Base-by-base conservation (phyloP, 371 early-diverging fungal genomes). In the Phascolomyces articulosus region DNA sequence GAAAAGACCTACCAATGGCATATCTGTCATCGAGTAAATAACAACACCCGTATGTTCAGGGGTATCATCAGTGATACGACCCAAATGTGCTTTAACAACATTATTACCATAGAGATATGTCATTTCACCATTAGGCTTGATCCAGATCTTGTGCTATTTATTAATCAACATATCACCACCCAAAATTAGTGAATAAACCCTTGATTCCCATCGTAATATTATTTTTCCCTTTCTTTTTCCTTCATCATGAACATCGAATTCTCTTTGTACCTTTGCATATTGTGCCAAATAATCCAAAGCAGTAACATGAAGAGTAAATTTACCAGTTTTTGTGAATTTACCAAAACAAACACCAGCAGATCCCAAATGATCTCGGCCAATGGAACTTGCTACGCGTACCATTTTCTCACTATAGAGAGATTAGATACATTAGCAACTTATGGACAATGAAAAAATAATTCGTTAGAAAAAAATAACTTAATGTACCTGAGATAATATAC, bases 41-140 rank as follows among this genome's bases (percentile, higher is more conserved):
- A 99, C 90, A 11, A 99, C 98, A 67, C 98, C 98, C 74, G 96
- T 93, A 77, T 99, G 98, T 76, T 97, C 95, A 31, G 98, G 98
- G 15, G 97, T 95, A 78, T 98, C 96, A 65, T 99, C 99, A 4
- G 98, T 94, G 53, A 98, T 94, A 60, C 96, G 87, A 40, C 95
- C 95, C 63, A 99, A 80, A 77, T 99, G 99, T 23, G 98, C 97
- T 82, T 98, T 99, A 63, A 98, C 91, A 31, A 99, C 90, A 76
- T 99, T 95, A 87, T 99, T 99, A 34, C 99, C 99, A 76, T 99
- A 99, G 69, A 99, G 73, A 85, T 94, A 98, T 23, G 98, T 95
- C 99, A 98, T 99, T 80, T 99, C 99, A 64, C 99, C 99, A 74
- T 93, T 96, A 41, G 95, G 95, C 82, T 99, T 99, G 58, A 99